Percentiles rank a stretch among this genome's conserved stretches.
Evolutionary conservation across 2,329 filamentous ascomycete species (phyloP).

Genomic region (Aspergillus sp.): DNA sequence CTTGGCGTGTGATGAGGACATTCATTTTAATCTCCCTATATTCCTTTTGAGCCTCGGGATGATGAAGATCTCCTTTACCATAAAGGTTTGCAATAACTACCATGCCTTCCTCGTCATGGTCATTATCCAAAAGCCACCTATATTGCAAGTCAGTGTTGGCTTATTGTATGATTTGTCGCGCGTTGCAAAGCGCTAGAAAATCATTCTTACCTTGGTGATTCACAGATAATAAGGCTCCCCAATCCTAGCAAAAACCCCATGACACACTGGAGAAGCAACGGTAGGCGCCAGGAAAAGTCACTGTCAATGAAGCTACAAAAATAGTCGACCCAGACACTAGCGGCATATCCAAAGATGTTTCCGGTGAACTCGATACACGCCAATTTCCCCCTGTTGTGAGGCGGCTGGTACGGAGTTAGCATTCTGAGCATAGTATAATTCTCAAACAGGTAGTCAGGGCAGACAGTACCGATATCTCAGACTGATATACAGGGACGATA

Average conservation of each 20-base stretch:
- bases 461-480: constrained; percentile 70
- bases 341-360: constrained; percentile 93
- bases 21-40: constrained; percentile 99
- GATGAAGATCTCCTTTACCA: constrained; percentile 91
- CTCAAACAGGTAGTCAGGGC: neutral
- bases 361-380: constrained; percentile 98
- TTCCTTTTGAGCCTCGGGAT: constrained; percentile 87
- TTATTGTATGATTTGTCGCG: neutral
- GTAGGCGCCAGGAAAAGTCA: constrained; percentile 86
- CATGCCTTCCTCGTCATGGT: constrained; percentile 97
- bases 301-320: constrained; percentile 87
- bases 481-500: constrained; percentile 91
- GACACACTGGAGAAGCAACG: constrained; percentile 85
- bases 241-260: constrained; percentile 86
- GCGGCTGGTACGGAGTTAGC: constrained; percentile 54
- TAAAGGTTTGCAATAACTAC: constrained; percentile 98
- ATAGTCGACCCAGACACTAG: constrained; percentile 98
- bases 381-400: constrained; percentile 91
- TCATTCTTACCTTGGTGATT: constrained; percentile 75
- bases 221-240: constrained; percentile 90
- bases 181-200: neutral
- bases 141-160: constrained; percentile 6
- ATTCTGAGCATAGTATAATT: neutral
- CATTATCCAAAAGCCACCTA: constrained; percentile 96
- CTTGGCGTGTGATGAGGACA: constrained; percentile 87